Evolutionary conservation across 1,284 basidiomycete species (phyloP).

Genomic region (Sporisorium iseilematis-ciliati): DNA sequence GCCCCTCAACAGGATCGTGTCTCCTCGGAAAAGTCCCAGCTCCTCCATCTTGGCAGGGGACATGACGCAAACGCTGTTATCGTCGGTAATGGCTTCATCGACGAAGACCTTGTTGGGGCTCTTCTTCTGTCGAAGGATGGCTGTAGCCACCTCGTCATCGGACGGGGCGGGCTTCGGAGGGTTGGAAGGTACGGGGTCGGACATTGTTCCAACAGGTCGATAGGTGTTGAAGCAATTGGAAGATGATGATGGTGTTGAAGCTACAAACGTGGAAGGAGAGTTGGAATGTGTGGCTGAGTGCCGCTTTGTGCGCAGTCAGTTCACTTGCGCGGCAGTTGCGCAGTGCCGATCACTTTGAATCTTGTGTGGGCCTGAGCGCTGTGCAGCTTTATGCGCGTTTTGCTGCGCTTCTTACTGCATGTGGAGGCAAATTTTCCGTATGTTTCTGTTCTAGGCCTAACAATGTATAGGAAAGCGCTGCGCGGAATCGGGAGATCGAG

Average conservation of each 20-base stretch:
- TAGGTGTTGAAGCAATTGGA: slow-evolving; percentile 1
- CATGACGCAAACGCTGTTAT: slow-evolving; percentile 77
- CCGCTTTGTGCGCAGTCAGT: neutral
- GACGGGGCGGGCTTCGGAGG: slow-evolving; percentile 29
- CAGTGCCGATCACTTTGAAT: neutral
- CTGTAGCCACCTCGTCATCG: slow-evolving; percentile 65
- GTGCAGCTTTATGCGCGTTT: neutral
- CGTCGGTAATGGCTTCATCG: slow-evolving; percentile 70
- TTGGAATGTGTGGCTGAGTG: too few relatives aligned
- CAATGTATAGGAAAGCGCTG: too few relatives aligned
- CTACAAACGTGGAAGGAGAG: too few relatives aligned
- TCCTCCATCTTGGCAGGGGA: slow-evolving; percentile 97
- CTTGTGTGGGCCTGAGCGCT: neutral
- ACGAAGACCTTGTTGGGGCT: slow-evolving; percentile 67
- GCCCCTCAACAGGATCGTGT: slow-evolving; percentile 76
- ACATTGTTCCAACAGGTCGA: slow-evolving; percentile 31
- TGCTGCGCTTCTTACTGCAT: too few relatives aligned
- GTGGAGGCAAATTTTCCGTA: too few relatives aligned
- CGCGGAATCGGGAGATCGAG: too few relatives aligned
- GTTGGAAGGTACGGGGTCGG: slow-evolving; percentile 48
- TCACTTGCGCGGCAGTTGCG: neutral
- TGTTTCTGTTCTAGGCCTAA: too few relatives aligned
- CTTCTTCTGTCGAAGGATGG: slow-evolving; percentile 67
- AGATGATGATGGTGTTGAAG: slow-evolving; percentile 4
- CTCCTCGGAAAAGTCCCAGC: slow-evolving; percentile 92